Conservation (phyloP, 208 protist species). For the Trypanosoma boissoni region DNA sequence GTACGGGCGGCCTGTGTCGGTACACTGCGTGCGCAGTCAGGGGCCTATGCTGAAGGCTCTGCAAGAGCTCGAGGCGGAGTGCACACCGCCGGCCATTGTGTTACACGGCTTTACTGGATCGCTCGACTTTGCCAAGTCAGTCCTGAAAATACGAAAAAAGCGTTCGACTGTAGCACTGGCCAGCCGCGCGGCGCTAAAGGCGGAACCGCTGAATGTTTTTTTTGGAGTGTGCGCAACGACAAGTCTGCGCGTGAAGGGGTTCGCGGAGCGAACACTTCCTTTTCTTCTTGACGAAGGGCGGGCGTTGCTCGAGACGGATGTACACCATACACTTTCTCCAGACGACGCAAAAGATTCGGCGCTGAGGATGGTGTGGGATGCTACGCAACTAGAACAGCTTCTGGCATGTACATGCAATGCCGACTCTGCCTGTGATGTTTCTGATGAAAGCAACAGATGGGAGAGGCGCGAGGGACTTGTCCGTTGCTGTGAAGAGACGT, state of each 20-base stretch:
- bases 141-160: conserved; percentile 57
- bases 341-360: too few relatives aligned
- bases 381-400: conserved; percentile 9
- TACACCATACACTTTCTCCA: conserved; percentile 17
- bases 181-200: not conserved
- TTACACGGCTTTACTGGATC: conserved; percentile 86
- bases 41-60: conserved; percentile 56
- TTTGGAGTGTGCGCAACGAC: conserved; percentile 66
- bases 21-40: conserved; percentile 83
- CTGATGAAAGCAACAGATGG: not conserved
- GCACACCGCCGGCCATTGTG: conserved; percentile 66
- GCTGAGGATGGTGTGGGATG: conserved; percentile 11
- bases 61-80: conserved; percentile 23
- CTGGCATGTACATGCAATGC: not conserved
- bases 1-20: conserved; percentile 55
- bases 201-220: conserved; percentile 32
- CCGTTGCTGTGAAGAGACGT: conserved; percentile 15
- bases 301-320: conserved; percentile 64
- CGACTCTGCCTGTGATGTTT: not conserved
- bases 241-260: conserved; percentile 56
- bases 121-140: conserved; percentile 51
- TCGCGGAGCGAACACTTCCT: conserved; percentile 40
- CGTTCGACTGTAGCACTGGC: not conserved
- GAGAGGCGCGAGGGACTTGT: not conserved
- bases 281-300: conserved; percentile 41